Conservation (phyloP, 1,284 basidiomycete genomes). For the Ceratobasidium sp. region DNA sequence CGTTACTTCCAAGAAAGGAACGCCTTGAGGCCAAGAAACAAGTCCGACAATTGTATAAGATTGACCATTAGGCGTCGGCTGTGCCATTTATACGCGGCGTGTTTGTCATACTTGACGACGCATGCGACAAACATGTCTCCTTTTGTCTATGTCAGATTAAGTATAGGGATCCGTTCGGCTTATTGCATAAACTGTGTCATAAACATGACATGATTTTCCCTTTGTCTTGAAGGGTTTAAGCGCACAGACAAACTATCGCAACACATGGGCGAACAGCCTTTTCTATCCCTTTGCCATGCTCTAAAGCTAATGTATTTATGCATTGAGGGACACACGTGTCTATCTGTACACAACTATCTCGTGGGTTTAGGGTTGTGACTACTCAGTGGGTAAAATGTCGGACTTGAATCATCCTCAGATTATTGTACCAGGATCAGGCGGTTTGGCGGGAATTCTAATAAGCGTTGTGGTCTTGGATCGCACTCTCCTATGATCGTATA, state of each 20-base stretch:
- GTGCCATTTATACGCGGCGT: not conserved
- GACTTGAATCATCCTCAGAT: not conserved
- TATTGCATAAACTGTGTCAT: not conserved
- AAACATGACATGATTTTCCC: not conserved
- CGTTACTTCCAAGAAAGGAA: not conserved
- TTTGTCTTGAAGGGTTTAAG: not conserved
- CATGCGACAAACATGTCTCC: not conserved
- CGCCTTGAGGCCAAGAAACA: not conserved
- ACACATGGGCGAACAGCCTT: not conserved
- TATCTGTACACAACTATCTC: not conserved
- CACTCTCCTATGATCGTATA: no score
- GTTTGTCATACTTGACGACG: not conserved
- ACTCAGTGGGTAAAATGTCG: not conserved
- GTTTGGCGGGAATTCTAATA: no score
- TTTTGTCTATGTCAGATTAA: slow-evolving; percentile 1
- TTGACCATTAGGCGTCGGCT: not conserved
- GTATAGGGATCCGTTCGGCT: not conserved
- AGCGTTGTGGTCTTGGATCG: no score
- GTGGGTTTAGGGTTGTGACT: not conserved
- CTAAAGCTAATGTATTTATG: not conserved
- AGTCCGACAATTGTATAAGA: slow-evolving; percentile 1
- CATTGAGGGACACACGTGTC: not conserved
- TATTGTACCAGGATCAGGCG: no score
- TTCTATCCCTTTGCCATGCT: not conserved
- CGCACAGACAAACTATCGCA: not conserved